These are phyloP conservation scores for Elsinoe ampelina DNA, from an alignment of 2,329 filamentous ascomycete genomes.

Conservation along the genomic window DNA sequence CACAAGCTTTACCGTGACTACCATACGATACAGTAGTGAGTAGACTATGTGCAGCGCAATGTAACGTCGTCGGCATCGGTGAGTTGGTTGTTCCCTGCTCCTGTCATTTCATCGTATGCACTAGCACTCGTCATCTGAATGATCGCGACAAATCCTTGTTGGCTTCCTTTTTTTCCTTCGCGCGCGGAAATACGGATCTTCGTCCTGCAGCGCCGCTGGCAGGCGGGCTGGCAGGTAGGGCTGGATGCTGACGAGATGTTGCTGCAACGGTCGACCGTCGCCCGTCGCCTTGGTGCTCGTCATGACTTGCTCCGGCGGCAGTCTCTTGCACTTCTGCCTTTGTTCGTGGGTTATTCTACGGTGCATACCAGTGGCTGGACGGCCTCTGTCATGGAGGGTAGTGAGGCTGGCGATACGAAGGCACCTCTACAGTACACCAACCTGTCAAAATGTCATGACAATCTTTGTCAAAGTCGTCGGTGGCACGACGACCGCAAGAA, in stretches of 20 bases:
- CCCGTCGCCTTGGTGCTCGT: background rate
- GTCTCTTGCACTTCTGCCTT: background rate
- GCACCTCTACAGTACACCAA: too few relatives aligned
- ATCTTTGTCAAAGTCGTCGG: too few relatives aligned
- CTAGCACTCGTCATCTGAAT: background rate
- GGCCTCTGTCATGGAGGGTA: background rate
- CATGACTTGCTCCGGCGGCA: background rate
- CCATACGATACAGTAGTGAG: background rate
- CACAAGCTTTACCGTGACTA: slow-evolving; percentile 9
- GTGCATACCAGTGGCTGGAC: background rate
- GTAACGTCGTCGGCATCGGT: background rate
- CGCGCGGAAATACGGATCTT: background rate
- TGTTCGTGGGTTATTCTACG: background rate
- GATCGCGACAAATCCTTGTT: background rate
- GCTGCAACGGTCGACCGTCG: background rate
- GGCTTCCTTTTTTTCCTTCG: background rate
- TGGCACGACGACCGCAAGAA: too few relatives aligned
- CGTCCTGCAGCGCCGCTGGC: background rate
- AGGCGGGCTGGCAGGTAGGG: background rate
- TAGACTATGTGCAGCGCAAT: background rate
- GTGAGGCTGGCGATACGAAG: background rate
- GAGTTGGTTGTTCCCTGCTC: background rate
- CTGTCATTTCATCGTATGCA: background rate
- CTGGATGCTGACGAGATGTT: background rate
- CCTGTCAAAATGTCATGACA: too few relatives aligned